A percentile compares a stretch with the other conserved stretches of the same genome.
Conservation (phyloP, 495 filamentous ascomycete species). For the Annulohypoxylon stygium region DNA sequence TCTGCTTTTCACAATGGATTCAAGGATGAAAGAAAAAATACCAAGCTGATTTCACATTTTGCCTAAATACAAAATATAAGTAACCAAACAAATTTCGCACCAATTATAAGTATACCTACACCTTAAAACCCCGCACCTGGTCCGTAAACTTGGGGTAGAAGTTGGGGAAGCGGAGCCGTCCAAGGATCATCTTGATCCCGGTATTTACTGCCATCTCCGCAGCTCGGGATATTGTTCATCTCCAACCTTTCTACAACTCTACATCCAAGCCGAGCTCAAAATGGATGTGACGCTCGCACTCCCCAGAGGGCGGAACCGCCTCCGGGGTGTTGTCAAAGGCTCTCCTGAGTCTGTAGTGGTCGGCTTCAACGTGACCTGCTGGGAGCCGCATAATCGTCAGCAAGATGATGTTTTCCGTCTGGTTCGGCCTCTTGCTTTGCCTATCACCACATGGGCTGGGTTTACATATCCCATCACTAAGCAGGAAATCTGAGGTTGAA, state of each 20-base stretch:
- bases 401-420: constrained; percentile 9
- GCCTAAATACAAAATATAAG: constrained; percentile 15
- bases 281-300: constrained; percentile 12
- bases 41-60: neutral
- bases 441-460: constrained; percentile 5
- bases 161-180: constrained; percentile 34
- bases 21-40: neutral
- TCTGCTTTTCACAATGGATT: neutral
- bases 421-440: constrained; percentile 3
- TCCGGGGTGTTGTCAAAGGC: neutral
- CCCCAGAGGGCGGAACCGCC: neutral
- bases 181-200: constrained; percentile 18
- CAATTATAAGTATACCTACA: constrained; percentile 14
- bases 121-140: constrained; percentile 5
- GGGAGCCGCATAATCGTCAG: neutral
- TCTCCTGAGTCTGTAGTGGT: neutral
- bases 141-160: constrained; percentile 22
- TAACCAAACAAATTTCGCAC: constrained; percentile 20
- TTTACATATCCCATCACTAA: neutral
- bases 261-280: constrained; percentile 11
- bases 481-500: neutral
- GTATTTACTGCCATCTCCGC: constrained; percentile 19
- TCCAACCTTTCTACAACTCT: constrained; percentile 2
- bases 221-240: constrained; percentile 31
- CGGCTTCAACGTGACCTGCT: neutral